Base-by-base conservation (phyloP, 2,329 filamentous ascomycete genomes). In the Lithohypha guttulata region DNA sequence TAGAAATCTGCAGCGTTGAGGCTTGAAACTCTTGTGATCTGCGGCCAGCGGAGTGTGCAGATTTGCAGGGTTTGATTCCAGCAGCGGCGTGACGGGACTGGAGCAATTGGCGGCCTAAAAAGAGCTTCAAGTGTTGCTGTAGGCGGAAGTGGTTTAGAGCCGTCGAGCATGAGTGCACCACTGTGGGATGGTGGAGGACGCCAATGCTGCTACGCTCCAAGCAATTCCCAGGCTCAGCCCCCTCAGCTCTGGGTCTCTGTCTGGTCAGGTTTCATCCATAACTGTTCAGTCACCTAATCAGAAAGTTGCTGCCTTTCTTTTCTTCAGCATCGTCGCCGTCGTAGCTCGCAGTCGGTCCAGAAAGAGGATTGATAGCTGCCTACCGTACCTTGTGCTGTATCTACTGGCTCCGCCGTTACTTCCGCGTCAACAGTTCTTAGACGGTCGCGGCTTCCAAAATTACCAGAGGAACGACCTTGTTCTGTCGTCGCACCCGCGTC, bases 221-320 rank as follows among this genome's bases (percentile, higher is more conserved):
- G 34, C 34, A 37, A 30, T 37, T 37, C 34, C 23, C 13, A 20
- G 34, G 25, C 34, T 37, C 34, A 37, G 34, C 34, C 34, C 34
- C 34, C 34, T 37, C 34, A 37, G 34, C 34, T 37, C 23, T 11
- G 8, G 11, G 34, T 25, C 26, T 14, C 17, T 13, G 23, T 19
- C 26, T 28, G 26, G 26, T 4, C 26, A 28, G 15, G 26, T 4
- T 14, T 10, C 11, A 14, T 4, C 4, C 9, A 10, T 6, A 10
- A 4, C 9, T 11, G 4, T 28, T 14, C 15, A 4, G 26, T 28
- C 26, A n/a, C 9, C 15, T 28, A 14, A 11, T 28, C 26, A 11
- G 26, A 6, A 28, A 14, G 6, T 37, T 19, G 26, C 34, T 37
- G 34, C 34, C 8, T 30, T 26, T 37, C 23, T 37, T 19, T 19